A percentile compares a stretch with the other conserved stretches of the same genome.
These are phyloP conservation scores for Moesziomyces sp. DNA, from an alignment of 1,284 basidiomycete genomes.

Conservation along the genomic window DNA sequence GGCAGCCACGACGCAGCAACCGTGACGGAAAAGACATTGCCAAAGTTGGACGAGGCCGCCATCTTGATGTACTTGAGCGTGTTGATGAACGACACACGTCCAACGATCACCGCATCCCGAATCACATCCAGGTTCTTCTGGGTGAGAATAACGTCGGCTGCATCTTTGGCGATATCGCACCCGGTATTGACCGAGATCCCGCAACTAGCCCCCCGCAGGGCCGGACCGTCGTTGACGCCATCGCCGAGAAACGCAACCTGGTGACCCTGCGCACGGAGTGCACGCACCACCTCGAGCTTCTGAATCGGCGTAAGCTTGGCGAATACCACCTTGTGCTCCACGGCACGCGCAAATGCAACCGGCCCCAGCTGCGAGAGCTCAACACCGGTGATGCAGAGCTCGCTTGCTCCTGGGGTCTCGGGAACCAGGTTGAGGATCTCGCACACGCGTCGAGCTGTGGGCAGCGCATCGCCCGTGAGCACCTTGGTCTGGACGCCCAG, in stretches of 20 bases:
- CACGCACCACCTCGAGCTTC: not conserved
- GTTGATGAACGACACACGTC: not conserved
- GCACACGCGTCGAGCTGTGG: not conserved
- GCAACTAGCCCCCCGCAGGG: not conserved
- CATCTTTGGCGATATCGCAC: not conserved
- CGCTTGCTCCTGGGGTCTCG: not conserved
- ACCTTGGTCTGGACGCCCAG: not conserved
- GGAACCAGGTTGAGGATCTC: not conserved
- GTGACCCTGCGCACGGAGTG: not conserved
- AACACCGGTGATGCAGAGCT: not conserved
- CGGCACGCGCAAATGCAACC: not conserved
- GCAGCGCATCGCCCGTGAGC: not conserved
- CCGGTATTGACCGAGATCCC: not conserved
- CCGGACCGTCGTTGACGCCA: not conserved
- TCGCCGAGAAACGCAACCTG: not conserved
- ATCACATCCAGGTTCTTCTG: not conserved
- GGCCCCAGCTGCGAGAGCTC: not conserved
- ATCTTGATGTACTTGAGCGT: slow-evolving; percentile 1
- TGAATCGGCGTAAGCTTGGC: not conserved
- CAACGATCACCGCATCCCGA: not conserved
- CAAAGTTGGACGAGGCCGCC: not conserved
- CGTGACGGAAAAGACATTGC: not conserved
- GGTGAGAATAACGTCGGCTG: not conserved
- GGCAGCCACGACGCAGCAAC: not conserved
- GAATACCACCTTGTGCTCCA: not conserved